These are phyloP conservation scores for Gossypium arboreum DNA, from an alignment of 345 rosid genomes.

Conservation along the genomic window DNA sequence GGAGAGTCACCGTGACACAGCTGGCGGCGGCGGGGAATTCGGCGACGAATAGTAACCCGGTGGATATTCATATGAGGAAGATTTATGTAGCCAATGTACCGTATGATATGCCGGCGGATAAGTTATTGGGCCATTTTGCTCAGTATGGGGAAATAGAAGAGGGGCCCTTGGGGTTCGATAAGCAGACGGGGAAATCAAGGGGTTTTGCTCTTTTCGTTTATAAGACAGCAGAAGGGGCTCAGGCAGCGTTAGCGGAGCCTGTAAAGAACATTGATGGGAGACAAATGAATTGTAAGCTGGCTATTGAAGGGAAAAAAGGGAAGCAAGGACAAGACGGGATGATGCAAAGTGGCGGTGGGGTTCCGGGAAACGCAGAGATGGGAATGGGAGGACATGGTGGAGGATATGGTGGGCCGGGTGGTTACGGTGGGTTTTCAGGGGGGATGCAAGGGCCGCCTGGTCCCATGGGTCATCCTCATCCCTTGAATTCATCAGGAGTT, in stretches of 20 bases:
- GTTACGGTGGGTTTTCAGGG: constrained; percentile 45
- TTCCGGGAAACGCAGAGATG: constrained; percentile 38
- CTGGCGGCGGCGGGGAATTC: constrained; percentile 75
- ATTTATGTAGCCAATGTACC: constrained; percentile 82
- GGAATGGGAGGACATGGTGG: constrained; percentile 37
- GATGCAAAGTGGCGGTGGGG: constrained; percentile 31
- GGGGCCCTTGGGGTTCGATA: constrained; percentile 88
- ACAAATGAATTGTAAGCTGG: constrained; percentile 65
- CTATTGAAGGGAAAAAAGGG: constrained; percentile 73
- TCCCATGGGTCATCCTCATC: constrained; percentile 42
- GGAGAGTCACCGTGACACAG: constrained; percentile 75
- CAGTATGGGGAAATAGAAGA: constrained; percentile 82
- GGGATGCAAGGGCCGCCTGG: constrained; percentile 28
- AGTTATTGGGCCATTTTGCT: constrained; percentile 49
- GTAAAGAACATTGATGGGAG: constrained; percentile 66
- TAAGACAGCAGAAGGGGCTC: constrained; percentile 76
- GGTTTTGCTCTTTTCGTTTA: constrained; percentile 85
- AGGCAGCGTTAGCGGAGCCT: constrained; percentile 68
- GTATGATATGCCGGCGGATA: constrained; percentile 62
- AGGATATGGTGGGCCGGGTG: constrained; percentile 29
- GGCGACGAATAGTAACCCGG: constrained; percentile 29
- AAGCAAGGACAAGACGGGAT: constrained; percentile 43
- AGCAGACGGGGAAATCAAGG: constrained; percentile 75
- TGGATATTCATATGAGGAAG: constrained; percentile 66
- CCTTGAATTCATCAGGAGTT: constrained; percentile 39